phyloP scores from a whole-genome alignment of 2,329 filamentous ascomycete genomes.

The Venturia asperata region DNA sequence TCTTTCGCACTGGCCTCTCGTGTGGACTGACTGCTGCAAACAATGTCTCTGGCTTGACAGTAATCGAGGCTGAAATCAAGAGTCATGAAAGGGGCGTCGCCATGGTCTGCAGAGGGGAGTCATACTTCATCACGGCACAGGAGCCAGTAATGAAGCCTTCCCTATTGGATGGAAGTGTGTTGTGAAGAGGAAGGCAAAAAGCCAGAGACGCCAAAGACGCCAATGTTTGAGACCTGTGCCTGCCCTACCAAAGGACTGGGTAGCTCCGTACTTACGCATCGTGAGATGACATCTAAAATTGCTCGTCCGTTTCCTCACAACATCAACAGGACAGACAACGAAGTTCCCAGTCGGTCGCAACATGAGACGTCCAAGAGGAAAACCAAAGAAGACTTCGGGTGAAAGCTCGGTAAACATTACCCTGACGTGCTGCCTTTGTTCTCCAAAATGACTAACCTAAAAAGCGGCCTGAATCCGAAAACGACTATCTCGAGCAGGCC shows the following conservation, averaged over 20 bases:
- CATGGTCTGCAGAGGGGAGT: background rate
- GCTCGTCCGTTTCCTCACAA: background rate
- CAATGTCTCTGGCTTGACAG: background rate
- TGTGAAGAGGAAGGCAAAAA: background rate
- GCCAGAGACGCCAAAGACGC: too few species aligned
- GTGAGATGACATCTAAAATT: background rate
- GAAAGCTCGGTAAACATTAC: background rate
- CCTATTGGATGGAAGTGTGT: background rate
- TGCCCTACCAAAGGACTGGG: too few species aligned
- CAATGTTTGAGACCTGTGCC: too few species aligned
- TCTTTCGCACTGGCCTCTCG: background rate
- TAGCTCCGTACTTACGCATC: background rate
- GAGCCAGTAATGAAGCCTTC: too few species aligned
- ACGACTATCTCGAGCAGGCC: constrained; percentile 62
- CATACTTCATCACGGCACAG: background rate
- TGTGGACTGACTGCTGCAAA: background rate
- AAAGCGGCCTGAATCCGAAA: constrained; percentile 44
- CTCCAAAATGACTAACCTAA: background rate
- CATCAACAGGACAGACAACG: background rate
- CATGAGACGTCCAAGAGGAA: background rate
- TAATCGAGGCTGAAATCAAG: background rate
- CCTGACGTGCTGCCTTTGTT: too few species aligned
- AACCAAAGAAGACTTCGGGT: background rate
- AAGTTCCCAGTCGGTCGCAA: background rate
- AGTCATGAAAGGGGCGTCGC: background rate